Evolutionary conservation across 2,329 filamentous ascomycete species (phyloP).

Genomic region (Ascochyta lentis): DNA sequence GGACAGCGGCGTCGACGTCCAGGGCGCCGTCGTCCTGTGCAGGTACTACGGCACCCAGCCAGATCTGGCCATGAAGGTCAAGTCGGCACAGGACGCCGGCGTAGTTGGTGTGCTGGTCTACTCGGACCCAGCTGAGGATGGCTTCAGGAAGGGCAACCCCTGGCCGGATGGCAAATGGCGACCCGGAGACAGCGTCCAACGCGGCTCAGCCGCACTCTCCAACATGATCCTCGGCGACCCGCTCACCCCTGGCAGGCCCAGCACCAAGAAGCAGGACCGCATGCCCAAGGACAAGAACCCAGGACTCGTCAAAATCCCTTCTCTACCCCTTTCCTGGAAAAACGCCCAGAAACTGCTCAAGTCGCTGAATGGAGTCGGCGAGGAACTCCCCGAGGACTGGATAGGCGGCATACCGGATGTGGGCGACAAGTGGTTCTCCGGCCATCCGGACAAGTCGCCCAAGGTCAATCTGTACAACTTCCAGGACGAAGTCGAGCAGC

Average conservation of each 20-base stretch:
- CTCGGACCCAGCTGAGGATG: constrained; percentile 86
- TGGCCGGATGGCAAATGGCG: constrained; percentile 81
- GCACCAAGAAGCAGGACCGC: constrained; percentile 68
- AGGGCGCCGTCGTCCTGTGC: constrained; percentile 84
- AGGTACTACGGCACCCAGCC: constrained; percentile 77
- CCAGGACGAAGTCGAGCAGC: constrained; percentile 81
- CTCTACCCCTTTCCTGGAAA: constrained; percentile 86
- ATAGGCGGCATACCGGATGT: constrained; percentile 77
- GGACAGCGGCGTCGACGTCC: constrained; percentile 74
- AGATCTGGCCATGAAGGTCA: constrained; percentile 82
- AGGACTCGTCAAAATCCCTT: constrained; percentile 83
- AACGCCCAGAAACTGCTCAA: constrained; percentile 83
- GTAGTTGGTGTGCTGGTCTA: constrained; percentile 90
- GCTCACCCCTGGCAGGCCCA: constrained; percentile 87
- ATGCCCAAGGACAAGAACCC: constrained; percentile 72
- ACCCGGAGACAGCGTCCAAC: constrained; percentile 81
- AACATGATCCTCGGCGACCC: constrained; percentile 88
- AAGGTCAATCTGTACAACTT: constrained; percentile 82
- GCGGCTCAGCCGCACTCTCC: constrained; percentile 79
- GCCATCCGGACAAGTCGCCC: constrained; percentile 71
- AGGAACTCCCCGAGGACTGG: constrained; percentile 74
- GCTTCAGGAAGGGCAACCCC: constrained; percentile 73
- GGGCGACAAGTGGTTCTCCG: constrained; percentile 79
- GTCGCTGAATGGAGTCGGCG: constrained; percentile 76
- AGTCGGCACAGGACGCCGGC: constrained; percentile 85